phyloP scores from a whole-genome alignment of 176 grass and related monocot species.

The Phoenix roebelenii region DNA sequence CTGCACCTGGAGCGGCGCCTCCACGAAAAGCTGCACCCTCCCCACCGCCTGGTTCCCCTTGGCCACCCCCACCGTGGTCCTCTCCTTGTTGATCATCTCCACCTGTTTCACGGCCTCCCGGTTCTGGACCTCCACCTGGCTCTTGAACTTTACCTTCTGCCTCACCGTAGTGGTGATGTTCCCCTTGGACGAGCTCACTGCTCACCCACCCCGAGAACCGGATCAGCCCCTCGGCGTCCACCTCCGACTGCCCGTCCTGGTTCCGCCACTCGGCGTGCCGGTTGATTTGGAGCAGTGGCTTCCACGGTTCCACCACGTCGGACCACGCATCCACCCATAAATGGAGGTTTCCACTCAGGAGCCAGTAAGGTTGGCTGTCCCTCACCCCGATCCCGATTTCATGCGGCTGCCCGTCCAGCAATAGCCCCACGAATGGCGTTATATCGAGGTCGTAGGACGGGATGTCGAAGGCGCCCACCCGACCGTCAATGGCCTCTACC shows the following conservation, averaged over 20 bases:
- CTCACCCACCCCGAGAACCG: conserved; percentile 5
- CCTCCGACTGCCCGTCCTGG: conserved; percentile 5
- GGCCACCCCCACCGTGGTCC: neutral
- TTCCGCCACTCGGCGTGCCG: neutral
- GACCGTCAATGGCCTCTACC: too few species aligned
- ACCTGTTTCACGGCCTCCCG: too few species aligned
- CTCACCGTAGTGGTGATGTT: neutral
- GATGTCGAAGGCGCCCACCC: too few species aligned
- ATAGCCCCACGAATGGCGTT: conserved; percentile 1
- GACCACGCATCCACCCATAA: conserved; percentile 4
- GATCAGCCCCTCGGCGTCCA: conserved; percentile 3
- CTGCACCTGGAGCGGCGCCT: conserved; percentile 9
- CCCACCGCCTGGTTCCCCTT: neutral
- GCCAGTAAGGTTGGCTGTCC: neutral
- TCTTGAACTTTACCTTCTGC: too few species aligned
- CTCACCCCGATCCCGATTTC: conserved; percentile 10
- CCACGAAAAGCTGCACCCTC: neutral
- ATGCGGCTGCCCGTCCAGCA: conserved; percentile 1
- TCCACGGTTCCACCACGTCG: neutral
- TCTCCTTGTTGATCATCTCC: too few species aligned
- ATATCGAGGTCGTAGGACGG: neutral
- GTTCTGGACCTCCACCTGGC: too few species aligned
- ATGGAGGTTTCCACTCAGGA: conserved; percentile 2
- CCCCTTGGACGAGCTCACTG: conserved; percentile 7
- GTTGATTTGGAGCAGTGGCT: neutral